Evolutionary conservation across 306 rosid species (phyloP).

Genomic region (Oxytropis ochrocephala): DNA sequence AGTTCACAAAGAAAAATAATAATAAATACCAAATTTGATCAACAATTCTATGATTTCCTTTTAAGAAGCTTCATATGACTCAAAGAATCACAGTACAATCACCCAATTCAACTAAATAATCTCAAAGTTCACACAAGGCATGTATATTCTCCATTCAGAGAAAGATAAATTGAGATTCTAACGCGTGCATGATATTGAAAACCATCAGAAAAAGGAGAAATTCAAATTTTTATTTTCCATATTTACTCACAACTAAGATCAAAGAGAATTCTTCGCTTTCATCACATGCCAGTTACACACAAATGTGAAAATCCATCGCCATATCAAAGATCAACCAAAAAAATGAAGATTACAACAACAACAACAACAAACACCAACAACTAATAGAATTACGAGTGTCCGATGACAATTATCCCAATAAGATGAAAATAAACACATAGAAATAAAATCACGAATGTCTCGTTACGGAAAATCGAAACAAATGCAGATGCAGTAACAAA

Average conservation of each 20-base stretch:
- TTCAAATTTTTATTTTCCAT: neutral
- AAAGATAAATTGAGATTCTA: neutral
- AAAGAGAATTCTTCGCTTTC: neutral
- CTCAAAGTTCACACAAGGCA: neutral
- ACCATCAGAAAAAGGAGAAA: neutral
- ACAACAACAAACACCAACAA: neutral
- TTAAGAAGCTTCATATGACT: constrained; percentile 2
- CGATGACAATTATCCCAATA: neutral
- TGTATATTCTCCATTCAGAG: neutral
- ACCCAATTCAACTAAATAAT: constrained; percentile 12
- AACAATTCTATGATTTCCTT: neutral
- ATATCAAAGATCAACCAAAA: constrained; percentile 2
- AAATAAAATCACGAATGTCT: neutral
- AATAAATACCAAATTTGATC: neutral
- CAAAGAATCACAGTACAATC: constrained; percentile 12
- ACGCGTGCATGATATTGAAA: neutral
- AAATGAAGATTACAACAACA: neutral
- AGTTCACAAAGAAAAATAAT: neutral
- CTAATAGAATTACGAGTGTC: neutral
- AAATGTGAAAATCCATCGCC: neutral
- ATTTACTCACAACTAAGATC: constrained; percentile 10
- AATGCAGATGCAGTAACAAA: constrained; percentile 21
- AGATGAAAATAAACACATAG: neutral
- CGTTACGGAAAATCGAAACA: neutral
- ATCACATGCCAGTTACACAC: constrained; percentile 4